phyloP scores from a whole-genome alignment of 345 rosid genomes.

The Cardamine chenopodiifolia region DNA sequence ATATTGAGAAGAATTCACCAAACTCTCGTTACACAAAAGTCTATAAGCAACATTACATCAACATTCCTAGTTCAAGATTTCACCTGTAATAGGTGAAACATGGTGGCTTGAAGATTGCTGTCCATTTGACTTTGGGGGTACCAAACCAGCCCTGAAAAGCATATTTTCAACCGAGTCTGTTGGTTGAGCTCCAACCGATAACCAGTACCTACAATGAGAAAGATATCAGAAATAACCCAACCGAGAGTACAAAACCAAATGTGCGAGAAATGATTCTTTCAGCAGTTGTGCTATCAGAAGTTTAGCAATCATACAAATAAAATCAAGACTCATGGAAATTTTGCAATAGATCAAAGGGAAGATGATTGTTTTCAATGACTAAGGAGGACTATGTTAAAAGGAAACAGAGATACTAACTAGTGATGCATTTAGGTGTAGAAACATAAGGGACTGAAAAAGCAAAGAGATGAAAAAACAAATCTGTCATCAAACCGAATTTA shows the following conservation, averaged over 20 bases:
- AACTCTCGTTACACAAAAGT: slow-evolving; percentile 10
- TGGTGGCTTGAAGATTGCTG: slow-evolving; percentile 57
- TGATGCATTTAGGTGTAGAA: slow-evolving; percentile 20
- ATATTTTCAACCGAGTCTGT: slow-evolving; percentile 72
- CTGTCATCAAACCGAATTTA: not conserved
- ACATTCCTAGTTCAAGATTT: slow-evolving; percentile 46
- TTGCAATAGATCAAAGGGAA: not conserved
- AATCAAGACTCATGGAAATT: not conserved
- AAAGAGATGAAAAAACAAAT: not conserved
- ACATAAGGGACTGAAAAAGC: slow-evolving; percentile 2
- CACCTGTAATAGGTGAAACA: slow-evolving; percentile 76
- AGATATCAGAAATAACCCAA: not conserved
- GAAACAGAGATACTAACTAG: slow-evolving; percentile 9
- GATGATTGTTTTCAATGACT: not conserved
- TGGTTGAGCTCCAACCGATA: slow-evolving; percentile 96
- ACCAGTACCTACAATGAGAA: slow-evolving; percentile 70
- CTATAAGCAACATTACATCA: slow-evolving; percentile 14
- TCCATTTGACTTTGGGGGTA: slow-evolving; percentile 83
- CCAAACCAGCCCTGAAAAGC: slow-evolving; percentile 79
- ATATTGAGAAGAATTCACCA: slow-evolving; percentile 20
- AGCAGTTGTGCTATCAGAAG: not conserved
- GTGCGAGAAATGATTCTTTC: not conserved
- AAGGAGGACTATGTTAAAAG: not conserved
- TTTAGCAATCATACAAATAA: slow-evolving; percentile 6
- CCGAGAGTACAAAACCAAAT: not conserved